phyloP scores from a whole-genome alignment of 805 yeast species.

The Metschnikowia noctiluminum region DNA sequence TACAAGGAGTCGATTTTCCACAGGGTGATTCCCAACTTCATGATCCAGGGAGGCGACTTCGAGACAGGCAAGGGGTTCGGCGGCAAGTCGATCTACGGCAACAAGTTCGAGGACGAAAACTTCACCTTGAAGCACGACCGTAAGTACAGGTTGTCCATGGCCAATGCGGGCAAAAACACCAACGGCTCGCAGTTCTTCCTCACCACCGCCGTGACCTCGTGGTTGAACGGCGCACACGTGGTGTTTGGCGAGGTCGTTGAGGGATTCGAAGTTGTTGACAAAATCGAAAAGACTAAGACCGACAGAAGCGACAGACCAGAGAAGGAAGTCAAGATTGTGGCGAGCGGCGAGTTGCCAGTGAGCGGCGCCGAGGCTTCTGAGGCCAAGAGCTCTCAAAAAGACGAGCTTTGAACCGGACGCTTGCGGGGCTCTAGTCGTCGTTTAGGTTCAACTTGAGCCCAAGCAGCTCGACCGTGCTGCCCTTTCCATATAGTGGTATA shows the following conservation, averaged over 20 bases:
- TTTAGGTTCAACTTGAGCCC: slow-evolving; percentile 28
- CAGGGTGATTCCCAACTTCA: slow-evolving; percentile 66
- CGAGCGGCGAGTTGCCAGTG: slow-evolving; percentile 63
- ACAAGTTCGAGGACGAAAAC: slow-evolving; percentile 73
- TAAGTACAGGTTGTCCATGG: slow-evolving; percentile 72
- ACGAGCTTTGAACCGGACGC: slow-evolving; percentile 25
- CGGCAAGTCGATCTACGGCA: slow-evolving; percentile 79
- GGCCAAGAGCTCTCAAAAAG: slow-evolving; percentile 16
- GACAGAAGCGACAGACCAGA: slow-evolving; percentile 68
- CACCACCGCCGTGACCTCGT: slow-evolving; percentile 83
- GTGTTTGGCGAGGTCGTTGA: slow-evolving; percentile 95
- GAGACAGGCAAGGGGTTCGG: slow-evolving; percentile 71
- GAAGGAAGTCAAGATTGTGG: slow-evolving; percentile 59
- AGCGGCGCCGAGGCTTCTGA: slow-evolving; percentile 19
- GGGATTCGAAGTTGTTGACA: slow-evolving; percentile 77
- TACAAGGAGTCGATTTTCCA: slow-evolving; percentile 68
- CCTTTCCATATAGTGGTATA: slow-evolving; percentile 38
- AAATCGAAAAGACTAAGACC: slow-evolving; percentile 73
- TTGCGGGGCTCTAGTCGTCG: slow-evolving; percentile 10
- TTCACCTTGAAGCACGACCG: slow-evolving; percentile 64
- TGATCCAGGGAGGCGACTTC: slow-evolving; percentile 89
- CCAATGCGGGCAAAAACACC: slow-evolving; percentile 71
- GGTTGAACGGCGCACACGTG: slow-evolving; percentile 94
- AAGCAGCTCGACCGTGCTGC: slow-evolving; percentile 36
- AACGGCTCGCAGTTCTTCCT: slow-evolving; percentile 95